These are phyloP conservation scores for Oryza meridionalis DNA, from an alignment of 176 grass and related monocot species.

Conservation along the genomic window DNA sequence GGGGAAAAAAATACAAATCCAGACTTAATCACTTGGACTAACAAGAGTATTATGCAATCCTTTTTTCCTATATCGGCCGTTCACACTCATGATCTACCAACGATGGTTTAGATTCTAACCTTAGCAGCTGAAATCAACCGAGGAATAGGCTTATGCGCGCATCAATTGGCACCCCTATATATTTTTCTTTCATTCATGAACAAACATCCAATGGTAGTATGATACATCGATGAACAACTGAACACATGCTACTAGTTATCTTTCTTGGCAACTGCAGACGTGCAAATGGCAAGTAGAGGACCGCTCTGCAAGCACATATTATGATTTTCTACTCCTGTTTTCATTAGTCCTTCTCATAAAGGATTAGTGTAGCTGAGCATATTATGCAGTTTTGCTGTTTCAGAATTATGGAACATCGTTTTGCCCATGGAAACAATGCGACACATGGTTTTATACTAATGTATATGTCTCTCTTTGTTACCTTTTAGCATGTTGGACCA, in stretches of 20 bases:
- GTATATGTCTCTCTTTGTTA: background rate
- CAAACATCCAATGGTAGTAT: background rate
- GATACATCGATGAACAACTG: background rate
- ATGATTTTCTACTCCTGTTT: slow-evolving; percentile 1
- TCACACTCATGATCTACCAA: background rate
- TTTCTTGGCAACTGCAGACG: background rate
- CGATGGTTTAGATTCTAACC: slow-evolving; percentile 10
- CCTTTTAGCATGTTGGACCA: background rate
- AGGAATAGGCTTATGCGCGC: background rate
- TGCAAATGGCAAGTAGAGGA: background rate
- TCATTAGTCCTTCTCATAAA: background rate
- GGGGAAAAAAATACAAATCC: background rate
- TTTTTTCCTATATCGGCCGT: background rate
- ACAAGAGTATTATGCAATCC: background rate
- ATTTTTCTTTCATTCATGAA: background rate
- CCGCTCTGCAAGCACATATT: background rate
- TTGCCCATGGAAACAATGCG: background rate
- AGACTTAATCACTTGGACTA: background rate
- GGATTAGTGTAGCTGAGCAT: background rate
- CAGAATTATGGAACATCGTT: background rate
- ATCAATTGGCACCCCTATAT: background rate
- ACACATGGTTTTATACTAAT: background rate
- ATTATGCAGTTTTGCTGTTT: background rate
- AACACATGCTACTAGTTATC: background rate
- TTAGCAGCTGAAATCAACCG: background rate